Percentiles rank a stretch among this genome's conserved stretches.
Evolutionary conservation across 1,284 basidiomycete species (phyloP).

Genomic region (Papiliotrema terrestris): DNA sequence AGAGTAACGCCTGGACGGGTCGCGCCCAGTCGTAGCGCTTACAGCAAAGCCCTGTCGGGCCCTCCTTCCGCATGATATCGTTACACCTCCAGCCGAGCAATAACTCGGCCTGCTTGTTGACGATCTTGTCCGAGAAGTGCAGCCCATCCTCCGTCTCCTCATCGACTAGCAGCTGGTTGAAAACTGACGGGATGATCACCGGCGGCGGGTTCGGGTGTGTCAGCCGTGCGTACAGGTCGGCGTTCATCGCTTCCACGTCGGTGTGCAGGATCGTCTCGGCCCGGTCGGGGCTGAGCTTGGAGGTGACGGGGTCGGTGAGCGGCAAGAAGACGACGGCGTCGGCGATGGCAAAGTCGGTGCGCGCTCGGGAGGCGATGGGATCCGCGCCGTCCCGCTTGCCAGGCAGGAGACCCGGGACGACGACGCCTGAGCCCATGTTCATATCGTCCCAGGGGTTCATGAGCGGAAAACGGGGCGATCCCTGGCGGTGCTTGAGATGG

Average conservation of each 20-base stretch:
- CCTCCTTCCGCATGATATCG: slow-evolving; percentile 62
- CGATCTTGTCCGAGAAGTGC: slow-evolving; percentile 66
- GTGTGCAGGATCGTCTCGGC: slow-evolving; percentile 64
- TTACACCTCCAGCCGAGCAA: slow-evolving; percentile 80
- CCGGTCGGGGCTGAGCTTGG: slow-evolving; percentile 62
- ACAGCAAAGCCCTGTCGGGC: slow-evolving; percentile 79
- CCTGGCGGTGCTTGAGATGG: slow-evolving; percentile 49
- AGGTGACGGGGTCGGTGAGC: slow-evolving; percentile 71
- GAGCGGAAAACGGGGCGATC: slow-evolving; percentile 33
- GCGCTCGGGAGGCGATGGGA: neutral
- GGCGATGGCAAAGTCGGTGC: slow-evolving; percentile 52
- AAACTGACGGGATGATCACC: slow-evolving; percentile 65
- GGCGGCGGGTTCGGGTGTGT: slow-evolving; percentile 46
- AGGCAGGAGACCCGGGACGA: slow-evolving; percentile 17
- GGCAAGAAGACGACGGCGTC: slow-evolving; percentile 73
- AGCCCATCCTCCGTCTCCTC: slow-evolving; percentile 75
- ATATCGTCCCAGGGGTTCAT: slow-evolving; percentile 43
- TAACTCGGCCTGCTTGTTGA: slow-evolving; percentile 69
- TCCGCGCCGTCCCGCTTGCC: neutral
- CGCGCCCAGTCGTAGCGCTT: slow-evolving; percentile 67
- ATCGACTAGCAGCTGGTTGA: slow-evolving; percentile 71
- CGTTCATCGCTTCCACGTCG: slow-evolving; percentile 84
- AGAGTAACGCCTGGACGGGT: slow-evolving; percentile 59
- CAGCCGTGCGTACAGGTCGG: slow-evolving; percentile 69
- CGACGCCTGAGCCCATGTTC: slow-evolving; percentile 18